Conservation (phyloP, 805 yeast species). For the Blastobotrys parvus region DNA sequence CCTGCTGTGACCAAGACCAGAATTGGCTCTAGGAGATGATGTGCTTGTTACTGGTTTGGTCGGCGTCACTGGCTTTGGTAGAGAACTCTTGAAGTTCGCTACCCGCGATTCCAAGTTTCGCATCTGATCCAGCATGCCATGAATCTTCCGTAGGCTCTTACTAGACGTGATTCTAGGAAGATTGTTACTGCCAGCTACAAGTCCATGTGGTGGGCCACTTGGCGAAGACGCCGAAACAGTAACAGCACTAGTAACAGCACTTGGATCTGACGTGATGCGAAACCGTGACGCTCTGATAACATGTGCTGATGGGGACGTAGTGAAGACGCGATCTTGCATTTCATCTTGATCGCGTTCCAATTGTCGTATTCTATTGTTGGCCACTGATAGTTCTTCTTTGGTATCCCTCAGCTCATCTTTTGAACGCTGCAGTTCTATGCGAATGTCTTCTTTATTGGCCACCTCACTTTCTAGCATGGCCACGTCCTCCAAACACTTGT, state of each 20-base stretch:
- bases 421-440: conserved; percentile 25
- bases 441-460: conserved; percentile 23
- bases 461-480: conserved; percentile 35
- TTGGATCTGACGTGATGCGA: conserved; percentile 3
- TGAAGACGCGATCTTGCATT: background rate
- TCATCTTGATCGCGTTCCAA: conserved; percentile 6
- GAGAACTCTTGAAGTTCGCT: conserved; percentile 22
- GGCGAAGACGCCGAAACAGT: conserved; percentile 4
- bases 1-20: conserved; percentile 2
- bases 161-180: conserved; percentile 17
- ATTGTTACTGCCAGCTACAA: background rate
- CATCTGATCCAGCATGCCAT: conserved; percentile 25
- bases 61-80: conserved; percentile 15
- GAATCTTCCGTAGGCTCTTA: conserved; percentile 22
- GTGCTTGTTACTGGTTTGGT: conserved; percentile 3
- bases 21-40: conserved; percentile 4
- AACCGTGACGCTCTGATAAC: background rate
- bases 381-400: conserved; percentile 25
- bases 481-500: conserved; percentile 30
- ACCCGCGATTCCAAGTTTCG: conserved; percentile 21
- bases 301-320: background rate
- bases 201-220: background rate
- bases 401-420: conserved; percentile 28
- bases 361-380: conserved; percentile 8
- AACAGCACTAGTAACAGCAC: conserved; percentile 2